Evolutionary conservation across 1,284 basidiomycete genomes (phyloP), one percentile per base, ranked within the genome.

Genomic region (Cryptococcus neoformans): DNA sequence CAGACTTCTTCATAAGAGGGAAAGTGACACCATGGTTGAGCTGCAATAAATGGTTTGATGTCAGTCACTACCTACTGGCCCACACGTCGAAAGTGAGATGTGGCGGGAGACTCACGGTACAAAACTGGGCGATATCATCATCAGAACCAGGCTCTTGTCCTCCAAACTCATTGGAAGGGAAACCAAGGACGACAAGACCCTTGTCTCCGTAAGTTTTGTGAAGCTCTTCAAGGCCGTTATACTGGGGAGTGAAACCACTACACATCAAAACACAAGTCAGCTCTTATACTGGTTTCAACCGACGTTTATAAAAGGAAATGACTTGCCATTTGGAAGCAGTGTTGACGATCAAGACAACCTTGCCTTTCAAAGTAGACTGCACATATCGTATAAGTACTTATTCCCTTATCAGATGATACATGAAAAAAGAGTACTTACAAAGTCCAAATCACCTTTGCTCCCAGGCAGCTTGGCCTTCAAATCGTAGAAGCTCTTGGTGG

Each of bases 1-100:
- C 88, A n/a, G 88, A 87, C 74, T 91, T 92, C 78, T 85, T 86
- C 86, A 89, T 88, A 53, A 92, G 78, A 6, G 87, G 87, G 80
- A 92, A 91, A 9, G 82, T 83, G 39, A 91, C 89, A 34, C 88
- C 88, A 71, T 90, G 86, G 78, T 91, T 91, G 57, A 84, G 68
- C 56, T 73, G 56, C 42, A 17, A 34, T 40, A 10, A 39, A 35
- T 14, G 14, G 16, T 21, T 34, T 28, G 8, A 49, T 35, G 42
- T 38, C 38, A 54, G 37, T 40, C 21, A 41, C 14, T 2, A 38
- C 7, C 5, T 35, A 42, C 21, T 21, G 21, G 21, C 21, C 9
- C 14, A 49, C 14, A 17, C 39, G 37, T n/a, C 14, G 28, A 51
- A 39, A 44, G 42, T 41, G 28, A 21, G 40, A 36, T 40, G n/a